Evolutionary conservation across 1,139 yeast species (phyloP).

Genomic region (Debaryomycetaceae sp.): DNA sequence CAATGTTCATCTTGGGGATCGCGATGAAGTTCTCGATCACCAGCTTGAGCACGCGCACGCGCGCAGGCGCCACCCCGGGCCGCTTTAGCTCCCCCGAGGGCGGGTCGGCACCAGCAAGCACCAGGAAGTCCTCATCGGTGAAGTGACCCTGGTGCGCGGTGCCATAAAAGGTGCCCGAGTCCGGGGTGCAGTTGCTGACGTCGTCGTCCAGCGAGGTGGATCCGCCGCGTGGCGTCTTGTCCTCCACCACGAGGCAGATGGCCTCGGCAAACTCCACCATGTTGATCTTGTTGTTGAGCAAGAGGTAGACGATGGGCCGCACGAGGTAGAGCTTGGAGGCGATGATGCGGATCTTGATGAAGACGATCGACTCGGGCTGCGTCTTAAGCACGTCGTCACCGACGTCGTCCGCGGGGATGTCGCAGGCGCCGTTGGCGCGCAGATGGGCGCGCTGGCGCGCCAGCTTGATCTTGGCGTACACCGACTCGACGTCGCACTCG

Average conservation of each 20-base stretch:
- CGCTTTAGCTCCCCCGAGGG: too few species aligned
- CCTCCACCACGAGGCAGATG: too few species aligned
- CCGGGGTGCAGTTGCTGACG: too few species aligned
- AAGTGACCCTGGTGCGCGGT: too few species aligned
- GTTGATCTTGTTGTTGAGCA: constrained; percentile 29
- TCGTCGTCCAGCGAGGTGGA: too few species aligned
- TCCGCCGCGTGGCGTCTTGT: too few species aligned
- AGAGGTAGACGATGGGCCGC: constrained; percentile 33
- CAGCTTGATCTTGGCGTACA: constrained; percentile 26
- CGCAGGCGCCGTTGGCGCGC: constrained; percentile 7
- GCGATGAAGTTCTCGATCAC: constrained; percentile 26
- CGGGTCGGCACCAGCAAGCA: too few species aligned
- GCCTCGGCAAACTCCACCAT: constrained; percentile 24
- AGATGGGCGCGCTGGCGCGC: too few species aligned
- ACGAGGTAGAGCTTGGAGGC: constrained; percentile 30
- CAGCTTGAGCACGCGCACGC: constrained; percentile 19
- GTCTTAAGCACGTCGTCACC: constrained; percentile 32
- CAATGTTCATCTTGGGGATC: constrained; percentile 32
- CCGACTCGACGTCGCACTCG: constrained; percentile 31
- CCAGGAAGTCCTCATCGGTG: too few species aligned
- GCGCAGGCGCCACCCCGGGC: too few species aligned
- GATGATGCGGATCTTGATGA: constrained; percentile 35
- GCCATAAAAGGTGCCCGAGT: too few species aligned
- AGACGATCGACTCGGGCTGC: constrained; percentile 38
- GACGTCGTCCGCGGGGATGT: constrained; percentile 14